Conservation (phyloP, 2,329 filamentous ascomycete genomes). For the Scopulariopsis brevicaulis region DNA sequence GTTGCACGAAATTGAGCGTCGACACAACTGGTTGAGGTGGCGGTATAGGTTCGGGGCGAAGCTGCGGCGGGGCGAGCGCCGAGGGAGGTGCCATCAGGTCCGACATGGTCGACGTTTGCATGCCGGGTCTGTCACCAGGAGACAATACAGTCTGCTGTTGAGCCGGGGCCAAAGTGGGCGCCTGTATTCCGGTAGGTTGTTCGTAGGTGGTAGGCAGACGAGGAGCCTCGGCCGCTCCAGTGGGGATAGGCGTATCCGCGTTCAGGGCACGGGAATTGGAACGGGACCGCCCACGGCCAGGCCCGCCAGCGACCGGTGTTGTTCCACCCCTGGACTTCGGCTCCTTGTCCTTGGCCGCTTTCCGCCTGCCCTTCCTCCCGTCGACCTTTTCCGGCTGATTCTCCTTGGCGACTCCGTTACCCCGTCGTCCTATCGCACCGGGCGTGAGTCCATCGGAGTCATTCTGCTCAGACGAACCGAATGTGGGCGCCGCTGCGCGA, state of each 20-base stretch:
- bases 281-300: constrained; percentile 37
- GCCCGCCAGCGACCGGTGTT: constrained; percentile 22
- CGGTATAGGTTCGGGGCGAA: constrained; percentile 41
- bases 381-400: constrained; percentile 31
- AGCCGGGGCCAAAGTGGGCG: constrained; percentile 20
- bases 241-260: constrained; percentile 26
- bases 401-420: constrained; percentile 32
- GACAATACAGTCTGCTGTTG: constrained; percentile 10
- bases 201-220: constrained; percentile 33
- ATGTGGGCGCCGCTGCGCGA: constrained; percentile 59
- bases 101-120: constrained; percentile 25
- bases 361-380: constrained; percentile 21
- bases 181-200: constrained; percentile 26
- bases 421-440: constrained; percentile 38
- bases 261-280: constrained; percentile 40
- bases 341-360: constrained; percentile 25
- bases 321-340: constrained; percentile 31
- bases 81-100: constrained; percentile 41
- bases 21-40: constrained; percentile 33
- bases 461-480: constrained; percentile 45
- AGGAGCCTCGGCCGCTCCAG: constrained; percentile 22
- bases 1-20: constrained; percentile 35
- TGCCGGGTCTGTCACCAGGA: constrained; percentile 21
- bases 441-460: constrained; percentile 51
- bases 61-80: constrained; percentile 24